These are phyloP conservation scores for Amphichorda felina DNA, from an alignment of 2,329 filamentous ascomycete genomes.

Conservation along the genomic window DNA sequence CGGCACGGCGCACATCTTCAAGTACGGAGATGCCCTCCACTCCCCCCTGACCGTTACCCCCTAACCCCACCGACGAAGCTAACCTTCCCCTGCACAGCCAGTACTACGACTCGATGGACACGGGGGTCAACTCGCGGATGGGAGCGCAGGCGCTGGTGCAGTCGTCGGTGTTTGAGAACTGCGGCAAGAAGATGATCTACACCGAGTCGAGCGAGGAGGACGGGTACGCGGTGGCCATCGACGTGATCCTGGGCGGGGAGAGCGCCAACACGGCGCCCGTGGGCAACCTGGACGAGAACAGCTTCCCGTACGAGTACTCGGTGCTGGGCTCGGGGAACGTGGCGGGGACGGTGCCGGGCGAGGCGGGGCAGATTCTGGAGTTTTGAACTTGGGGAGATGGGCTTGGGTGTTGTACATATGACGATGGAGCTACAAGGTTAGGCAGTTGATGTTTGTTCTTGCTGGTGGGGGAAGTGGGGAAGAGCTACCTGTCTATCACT, in stretches of 20 bases:
- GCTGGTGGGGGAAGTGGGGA: too few species aligned
- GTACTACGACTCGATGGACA: conserved; percentile 25
- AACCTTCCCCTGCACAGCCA: too few species aligned
- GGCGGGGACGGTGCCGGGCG: conserved; percentile 1
- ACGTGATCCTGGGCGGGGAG: conserved; percentile 30
- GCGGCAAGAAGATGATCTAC: conserved; percentile 16
- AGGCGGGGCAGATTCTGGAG: conserved; percentile 3
- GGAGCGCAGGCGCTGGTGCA: conserved; percentile 41
- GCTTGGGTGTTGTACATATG: too few species aligned
- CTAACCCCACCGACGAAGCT: background rate
- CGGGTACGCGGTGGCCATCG: conserved; percentile 23
- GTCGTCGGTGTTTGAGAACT: conserved; percentile 33
- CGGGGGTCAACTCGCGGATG: conserved; percentile 40
- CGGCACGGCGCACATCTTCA: conserved; percentile 40
- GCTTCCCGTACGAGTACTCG: conserved; percentile 5
- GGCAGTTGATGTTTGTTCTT: too few species aligned
- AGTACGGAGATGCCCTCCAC: conserved; percentile 2
- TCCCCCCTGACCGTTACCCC: background rate
- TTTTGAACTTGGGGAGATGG: background rate
- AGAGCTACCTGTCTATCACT: too few species aligned
- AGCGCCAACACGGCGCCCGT: conserved; percentile 19
- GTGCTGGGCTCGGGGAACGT: conserved; percentile 2
- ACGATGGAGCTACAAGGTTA: too few species aligned
- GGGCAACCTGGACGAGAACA: conserved; percentile 4
- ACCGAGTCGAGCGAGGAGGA: conserved; percentile 22